Base-by-base conservation (phyloP, 352 stramenopile genomes). In the Phytophthora meadii region DNA sequence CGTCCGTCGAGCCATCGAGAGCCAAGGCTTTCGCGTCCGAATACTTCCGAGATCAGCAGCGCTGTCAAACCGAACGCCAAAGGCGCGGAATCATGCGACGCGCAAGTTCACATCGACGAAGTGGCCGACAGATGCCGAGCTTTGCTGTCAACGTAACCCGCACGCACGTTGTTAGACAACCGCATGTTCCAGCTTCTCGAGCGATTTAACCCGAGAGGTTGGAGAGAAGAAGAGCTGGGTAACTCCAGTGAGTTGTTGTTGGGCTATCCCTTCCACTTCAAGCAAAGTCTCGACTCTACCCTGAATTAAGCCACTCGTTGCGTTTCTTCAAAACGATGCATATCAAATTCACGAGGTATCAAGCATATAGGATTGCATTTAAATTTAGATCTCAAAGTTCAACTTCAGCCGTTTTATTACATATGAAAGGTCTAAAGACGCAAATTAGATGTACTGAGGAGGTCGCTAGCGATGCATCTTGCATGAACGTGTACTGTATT, bases 61-160 rank as follows among this genome's bases (percentile, higher is more conserved):
- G 25, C 22, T 72, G 64, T 68, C 56, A 72, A 72, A 68, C 64
- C 56, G 46, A 68, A 60, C 39, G 39, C 54, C 32, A 34, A 53
- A 30, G 24, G 54, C 19, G 34, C 27, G 28, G 39, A 53, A 64
- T 72, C 64, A 72, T 44, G 11, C 17, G 64, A 68, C 57, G 64
- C 64, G 64, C 64, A 72, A 68, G 65, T 12, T 40, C 28, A 17
- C 17, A 54, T 37, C 44, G 34, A 36, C 60, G 41, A 36, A 52
- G n/a, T 59, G 36, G 46, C 22, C 50, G 46, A 59, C 61, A 65
- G 54, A 59, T 65, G 54, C 47, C 48, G 39, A 14, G 22, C 32
- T 42, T 42, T 19, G 48, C 14, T 60, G 57, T 32, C 32, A 50
- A 37, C 12, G 54, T 44, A 51, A 19, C 32, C 36, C 41, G 50